Conservation (phyloP, 1,284 basidiomycete genomes). For the Gomphus bonarii region DNA sequence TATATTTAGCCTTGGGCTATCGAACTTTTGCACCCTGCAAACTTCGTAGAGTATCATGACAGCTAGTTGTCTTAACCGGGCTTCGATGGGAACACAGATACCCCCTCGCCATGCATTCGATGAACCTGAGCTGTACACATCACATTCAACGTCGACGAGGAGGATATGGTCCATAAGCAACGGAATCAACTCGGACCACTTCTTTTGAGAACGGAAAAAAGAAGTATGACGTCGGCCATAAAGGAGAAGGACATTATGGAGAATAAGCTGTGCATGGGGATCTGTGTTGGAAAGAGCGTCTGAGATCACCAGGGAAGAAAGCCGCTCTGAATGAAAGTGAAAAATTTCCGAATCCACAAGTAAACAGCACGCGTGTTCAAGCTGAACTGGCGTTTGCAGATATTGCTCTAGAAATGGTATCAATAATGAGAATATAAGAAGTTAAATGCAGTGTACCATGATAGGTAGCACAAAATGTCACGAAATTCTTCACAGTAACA, state of each 20-base stretch:
- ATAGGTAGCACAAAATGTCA: constrained; percentile 72
- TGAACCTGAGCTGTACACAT: constrained; percentile 32
- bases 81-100: constrained; percentile 64
- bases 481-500: constrained; percentile 63
- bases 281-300: constrained; percentile 59
- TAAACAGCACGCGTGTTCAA: constrained; percentile 68
- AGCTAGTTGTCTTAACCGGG: constrained; percentile 61
- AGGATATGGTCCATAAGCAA: constrained; percentile 68
- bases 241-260: constrained; percentile 68
- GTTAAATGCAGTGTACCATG: constrained; percentile 55
- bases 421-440: constrained; percentile 1
- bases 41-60: constrained; percentile 83
- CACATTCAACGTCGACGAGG: constrained; percentile 56
- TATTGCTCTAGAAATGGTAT: constrained; percentile 52
- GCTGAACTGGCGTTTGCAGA: constrained; percentile 67
- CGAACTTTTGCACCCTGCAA: constrained; percentile 79
- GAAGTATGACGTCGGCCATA: constrained; percentile 62
- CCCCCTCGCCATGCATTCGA: constrained; percentile 27
- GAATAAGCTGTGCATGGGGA: constrained; percentile 75
- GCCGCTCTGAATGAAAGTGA: constrained; percentile 70
- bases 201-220: constrained; percentile 69
- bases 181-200: constrained; percentile 76
- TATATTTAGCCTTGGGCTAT: constrained; percentile 41
- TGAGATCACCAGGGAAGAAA: constrained; percentile 10
- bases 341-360: constrained; percentile 80